These are phyloP conservation scores for Geotrichum reessii DNA, from an alignment of 1,139 yeast species.

Conservation along the genomic window DNA sequence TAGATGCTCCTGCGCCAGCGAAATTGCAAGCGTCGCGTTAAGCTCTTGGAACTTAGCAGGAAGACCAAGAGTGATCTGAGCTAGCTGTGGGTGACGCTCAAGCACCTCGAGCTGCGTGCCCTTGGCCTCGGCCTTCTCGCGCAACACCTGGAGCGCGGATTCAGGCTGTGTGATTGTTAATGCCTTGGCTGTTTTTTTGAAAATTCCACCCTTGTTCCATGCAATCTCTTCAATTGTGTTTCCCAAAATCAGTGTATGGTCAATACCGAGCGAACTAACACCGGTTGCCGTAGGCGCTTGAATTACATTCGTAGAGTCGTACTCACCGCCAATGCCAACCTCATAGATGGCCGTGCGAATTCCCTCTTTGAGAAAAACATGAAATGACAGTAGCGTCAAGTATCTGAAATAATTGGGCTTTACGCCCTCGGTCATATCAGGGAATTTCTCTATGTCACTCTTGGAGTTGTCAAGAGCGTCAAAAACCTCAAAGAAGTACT, in stretches of 20 bases:
- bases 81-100: conserved; percentile 35
- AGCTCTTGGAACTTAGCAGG: conserved; percentile 79
- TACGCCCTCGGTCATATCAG: conserved; percentile 62
- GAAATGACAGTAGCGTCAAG: conserved; percentile 83
- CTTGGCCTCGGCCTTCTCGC: conserved; percentile 64
- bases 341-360: conserved; percentile 92
- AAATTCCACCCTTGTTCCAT: conserved; percentile 95
- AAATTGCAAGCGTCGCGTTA: conserved; percentile 85
- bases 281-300: conserved; percentile 80
- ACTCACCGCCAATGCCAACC: conserved; percentile 97
- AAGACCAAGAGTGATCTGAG: conserved; percentile 56
- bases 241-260: conserved; percentile 87
- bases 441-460: conserved; percentile 56
- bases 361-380: conserved; percentile 78
- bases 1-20: conserved; percentile 64
- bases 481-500: conserved; percentile 92
- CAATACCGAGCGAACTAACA: conserved; percentile 81
- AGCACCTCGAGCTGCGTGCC: conserved; percentile 48
- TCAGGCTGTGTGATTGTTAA: conserved; percentile 57
- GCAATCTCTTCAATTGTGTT: conserved; percentile 83
- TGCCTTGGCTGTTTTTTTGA: conserved; percentile 63
- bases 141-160: conserved; percentile 43
- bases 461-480: conserved; percentile 60
- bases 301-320: conserved; percentile 88
- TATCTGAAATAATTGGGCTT: conserved; percentile 94